These are phyloP conservation scores for Aspergillus olivimuriae DNA, from an alignment of 495 filamentous ascomycete species.

Conservation along the genomic window DNA sequence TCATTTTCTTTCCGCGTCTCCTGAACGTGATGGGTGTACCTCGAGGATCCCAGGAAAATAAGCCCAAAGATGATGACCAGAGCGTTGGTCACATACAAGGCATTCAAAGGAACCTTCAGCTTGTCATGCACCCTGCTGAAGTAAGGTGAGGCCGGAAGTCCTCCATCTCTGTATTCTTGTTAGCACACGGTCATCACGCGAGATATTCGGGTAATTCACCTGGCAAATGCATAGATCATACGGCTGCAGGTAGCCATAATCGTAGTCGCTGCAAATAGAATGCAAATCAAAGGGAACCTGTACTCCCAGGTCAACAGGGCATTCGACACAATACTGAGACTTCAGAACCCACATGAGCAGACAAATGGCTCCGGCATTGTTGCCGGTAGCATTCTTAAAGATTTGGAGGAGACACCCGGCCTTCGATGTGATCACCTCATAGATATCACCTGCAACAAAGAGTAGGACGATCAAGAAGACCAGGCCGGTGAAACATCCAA, in stretches of 20 bases:
- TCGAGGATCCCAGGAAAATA: conserved; percentile 70
- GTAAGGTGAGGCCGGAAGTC: conserved; percentile 58
- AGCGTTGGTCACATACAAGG: conserved; percentile 56
- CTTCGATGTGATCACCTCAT: conserved; percentile 53
- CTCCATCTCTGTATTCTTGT: conserved; percentile 48
- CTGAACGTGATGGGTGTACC: conserved; percentile 20
- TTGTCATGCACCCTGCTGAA: conserved; percentile 59
- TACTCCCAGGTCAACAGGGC: conserved; percentile 4
- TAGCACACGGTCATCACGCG: background rate
- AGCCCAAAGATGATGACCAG: conserved; percentile 64
- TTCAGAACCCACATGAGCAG: conserved; percentile 50
- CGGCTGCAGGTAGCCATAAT: conserved; percentile 74
- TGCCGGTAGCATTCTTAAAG: conserved; percentile 62
- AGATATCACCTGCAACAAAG: conserved; percentile 54
- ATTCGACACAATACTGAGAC: conserved; percentile 3
- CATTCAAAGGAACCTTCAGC: conserved; percentile 62
- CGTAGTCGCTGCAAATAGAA: conserved; percentile 62
- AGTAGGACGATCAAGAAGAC: conserved; percentile 62
- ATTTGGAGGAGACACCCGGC: conserved; percentile 65
- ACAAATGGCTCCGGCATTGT: conserved; percentile 58
- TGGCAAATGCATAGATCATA: conserved; percentile 72
- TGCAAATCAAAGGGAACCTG: conserved; percentile 65
- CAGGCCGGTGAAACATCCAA: conserved; percentile 62
- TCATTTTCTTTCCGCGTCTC: background rate
- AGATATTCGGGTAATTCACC: conserved; percentile 15